Evolutionary conservation across 352 stramenopile genomes (phyloP).

Genomic region (Globisporangium polare): DNA sequence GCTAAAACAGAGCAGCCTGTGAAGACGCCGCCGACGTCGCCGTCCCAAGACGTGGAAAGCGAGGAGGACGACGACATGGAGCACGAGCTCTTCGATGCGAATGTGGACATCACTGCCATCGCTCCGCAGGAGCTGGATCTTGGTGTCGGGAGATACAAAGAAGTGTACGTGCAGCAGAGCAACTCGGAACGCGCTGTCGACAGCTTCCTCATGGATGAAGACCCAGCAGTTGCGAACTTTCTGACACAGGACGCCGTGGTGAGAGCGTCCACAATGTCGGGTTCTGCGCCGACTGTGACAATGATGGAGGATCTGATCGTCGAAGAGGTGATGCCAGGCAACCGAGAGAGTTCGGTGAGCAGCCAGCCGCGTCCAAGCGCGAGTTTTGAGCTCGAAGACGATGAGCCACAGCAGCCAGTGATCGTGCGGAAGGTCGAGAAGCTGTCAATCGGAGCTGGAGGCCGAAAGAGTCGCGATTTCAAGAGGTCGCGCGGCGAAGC

Average conservation of each 20-base stretch:
- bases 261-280: background rate
- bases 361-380: slow-evolving; percentile 17
- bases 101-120: slow-evolving; percentile 17
- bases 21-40: slow-evolving; percentile 11
- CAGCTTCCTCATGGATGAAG: slow-evolving; percentile 43
- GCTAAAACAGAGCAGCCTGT: slow-evolving; percentile 16
- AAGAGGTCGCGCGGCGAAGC: slow-evolving; percentile 14
- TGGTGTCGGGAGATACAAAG: slow-evolving; percentile 56
- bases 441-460: slow-evolving; percentile 34
- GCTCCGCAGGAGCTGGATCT: slow-evolving; percentile 35
- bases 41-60: slow-evolving; percentile 17
- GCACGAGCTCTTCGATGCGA: slow-evolving; percentile 27
- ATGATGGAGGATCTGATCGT: slow-evolving; percentile 44
- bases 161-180: slow-evolving; percentile 23
- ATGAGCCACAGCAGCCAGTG: slow-evolving; percentile 29
- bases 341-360: slow-evolving; percentile 17
- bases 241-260: slow-evolving; percentile 12
- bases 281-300: background rate
- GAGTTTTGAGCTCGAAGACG: slow-evolving; percentile 11
- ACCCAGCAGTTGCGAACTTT: slow-evolving; percentile 11
- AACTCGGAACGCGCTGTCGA: slow-evolving; percentile 43
- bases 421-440: slow-evolving; percentile 47
- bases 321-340: slow-evolving; percentile 46
- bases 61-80: slow-evolving; percentile 18
- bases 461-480: slow-evolving; percentile 23